A percentile compares a stretch with the other conserved stretches of the same genome.
Evolutionary conservation across 129 eudicot species (phyloP).

Genomic region (Pulicaria dysenterica): DNA sequence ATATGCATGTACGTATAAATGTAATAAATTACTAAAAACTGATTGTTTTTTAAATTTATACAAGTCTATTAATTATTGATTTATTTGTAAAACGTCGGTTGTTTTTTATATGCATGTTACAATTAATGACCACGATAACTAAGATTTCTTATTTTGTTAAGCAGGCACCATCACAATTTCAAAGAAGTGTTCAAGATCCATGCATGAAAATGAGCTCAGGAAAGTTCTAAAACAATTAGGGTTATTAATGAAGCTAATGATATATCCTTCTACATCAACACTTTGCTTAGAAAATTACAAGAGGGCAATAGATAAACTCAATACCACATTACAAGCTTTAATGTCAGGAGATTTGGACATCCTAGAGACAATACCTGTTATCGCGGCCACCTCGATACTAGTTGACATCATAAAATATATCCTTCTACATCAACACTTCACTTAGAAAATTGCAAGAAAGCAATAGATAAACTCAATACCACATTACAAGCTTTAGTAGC

Average conservation of each 20-base stretch:
- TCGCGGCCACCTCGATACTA: conserved; percentile 49
- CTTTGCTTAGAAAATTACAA: conserved; percentile 48
- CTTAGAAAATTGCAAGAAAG: conserved; percentile 43
- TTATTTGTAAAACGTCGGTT: not conserved
- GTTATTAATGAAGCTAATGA: conserved; percentile 44
- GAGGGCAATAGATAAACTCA: conserved; percentile 49
- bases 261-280: conserved; percentile 41
- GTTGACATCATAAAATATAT: conserved; percentile 47
- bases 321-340: conserved; percentile 28
- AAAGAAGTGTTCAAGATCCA: conserved; percentile 41
- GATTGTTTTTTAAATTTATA: too few species aligned
- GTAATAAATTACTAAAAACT: not conserved
- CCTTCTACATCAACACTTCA: conserved; percentile 34
- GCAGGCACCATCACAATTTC: conserved; percentile 48
- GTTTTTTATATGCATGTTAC: not conserved
- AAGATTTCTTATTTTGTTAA: not conserved
- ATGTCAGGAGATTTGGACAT: conserved; percentile 28
- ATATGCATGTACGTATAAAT: not conserved
- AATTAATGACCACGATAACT: not conserved
- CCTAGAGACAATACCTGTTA: conserved; percentile 41
- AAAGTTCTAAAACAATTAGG: conserved; percentile 55
- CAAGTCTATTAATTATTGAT: not conserved
- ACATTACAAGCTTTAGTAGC: conserved; percentile 25
- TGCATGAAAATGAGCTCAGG: conserved; percentile 56
- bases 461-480: conserved; percentile 47